Evolutionary conservation across 768 basidiomycete genomes (phyloP).

Genomic region (Crassisporium funariophilum): DNA sequence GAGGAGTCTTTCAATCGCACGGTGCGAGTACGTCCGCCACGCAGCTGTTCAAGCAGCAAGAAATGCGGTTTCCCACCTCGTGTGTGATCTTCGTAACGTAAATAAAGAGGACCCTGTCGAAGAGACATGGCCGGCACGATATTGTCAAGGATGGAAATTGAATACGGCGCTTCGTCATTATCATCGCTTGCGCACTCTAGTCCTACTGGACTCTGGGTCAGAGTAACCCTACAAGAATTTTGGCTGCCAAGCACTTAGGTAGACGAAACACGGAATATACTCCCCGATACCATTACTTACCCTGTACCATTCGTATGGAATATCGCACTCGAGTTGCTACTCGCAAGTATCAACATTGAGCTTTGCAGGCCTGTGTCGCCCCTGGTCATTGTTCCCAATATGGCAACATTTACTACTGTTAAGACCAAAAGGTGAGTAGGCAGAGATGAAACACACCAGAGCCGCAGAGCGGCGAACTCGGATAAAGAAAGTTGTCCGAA

Average conservation of each 20-base stretch:
- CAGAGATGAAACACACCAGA: no score
- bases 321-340: no score
- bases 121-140: slow-evolving; percentile 26
- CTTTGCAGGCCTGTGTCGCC: no score
- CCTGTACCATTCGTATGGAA: no score
- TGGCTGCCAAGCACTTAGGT: neutral
- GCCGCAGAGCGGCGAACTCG: no score
- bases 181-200: slow-evolving; percentile 33
- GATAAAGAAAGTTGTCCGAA: no score
- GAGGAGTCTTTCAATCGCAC: slow-evolving; percentile 38
- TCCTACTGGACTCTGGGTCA: slow-evolving; percentile 23
- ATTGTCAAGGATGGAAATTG: slow-evolving; percentile 26
- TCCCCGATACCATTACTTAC: no score
- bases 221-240: slow-evolving; percentile 1
- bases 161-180: slow-evolving; percentile 31
- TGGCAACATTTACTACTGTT: no score
- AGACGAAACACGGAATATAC: slow-evolving; percentile 1
- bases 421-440: no score
- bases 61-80: slow-evolving; percentile 32
- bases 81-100: slow-evolving; percentile 35
- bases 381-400: no score
- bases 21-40: slow-evolving; percentile 31
- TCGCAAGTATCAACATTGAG: no score
- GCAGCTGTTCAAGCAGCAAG: slow-evolving; percentile 26
- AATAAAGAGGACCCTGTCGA: slow-evolving; percentile 27